Base-by-base conservation (phyloP, 2,329 filamentous ascomycete genomes). In the Cladosporium sp. region DNA sequence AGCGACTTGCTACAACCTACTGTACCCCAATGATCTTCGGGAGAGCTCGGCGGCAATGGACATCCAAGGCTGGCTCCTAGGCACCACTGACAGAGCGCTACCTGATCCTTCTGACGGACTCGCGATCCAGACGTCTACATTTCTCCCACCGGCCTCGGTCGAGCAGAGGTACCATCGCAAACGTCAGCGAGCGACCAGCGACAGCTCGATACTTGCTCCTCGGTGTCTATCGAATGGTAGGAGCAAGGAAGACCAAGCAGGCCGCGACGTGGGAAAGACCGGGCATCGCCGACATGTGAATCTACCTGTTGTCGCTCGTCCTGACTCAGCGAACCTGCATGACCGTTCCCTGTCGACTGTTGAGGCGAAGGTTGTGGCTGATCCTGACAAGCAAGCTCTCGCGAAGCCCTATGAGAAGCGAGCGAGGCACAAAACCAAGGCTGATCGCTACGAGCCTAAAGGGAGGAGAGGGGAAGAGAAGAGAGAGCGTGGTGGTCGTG, bases 361-460 rank as follows among this genome's bases (percentile, higher is more conserved):
- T 17, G 45, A 40, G 5, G 18, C 39, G 9, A 24, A 19, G 7
- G 17, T 7, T 9, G 29, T 5, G 12, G 17, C 29, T 4, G 19
- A 7, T 27, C 9, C 8, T 20, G 13, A 5, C 11, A 22, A 41
- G 18, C 13, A 8, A 7, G 12, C 4, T 40, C 44, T 49, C 37
- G 29, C 45, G 30, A 53, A 59, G n/a, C 52, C 51, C 7, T 78
- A 74, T 61, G 66, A 69, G 58, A 70, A 69, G 51, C 70, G 66
- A 52, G 64, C 71, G 56, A 69, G 75, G 49, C 69, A 68, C 61
- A 77, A 73, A 61, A 76, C 73, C 19, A 71, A 68, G 32, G 63
- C 65, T 36, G 73, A 76, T 51, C 68, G 66, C 50, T 78, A 78
- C 55, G 68, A 70, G 34, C 61, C 66, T 18, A 70, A 70, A 52